These are phyloP conservation scores for Calycina herbarum DNA, from an alignment of 2,329 filamentous ascomycete genomes.

Conservation along the genomic window DNA sequence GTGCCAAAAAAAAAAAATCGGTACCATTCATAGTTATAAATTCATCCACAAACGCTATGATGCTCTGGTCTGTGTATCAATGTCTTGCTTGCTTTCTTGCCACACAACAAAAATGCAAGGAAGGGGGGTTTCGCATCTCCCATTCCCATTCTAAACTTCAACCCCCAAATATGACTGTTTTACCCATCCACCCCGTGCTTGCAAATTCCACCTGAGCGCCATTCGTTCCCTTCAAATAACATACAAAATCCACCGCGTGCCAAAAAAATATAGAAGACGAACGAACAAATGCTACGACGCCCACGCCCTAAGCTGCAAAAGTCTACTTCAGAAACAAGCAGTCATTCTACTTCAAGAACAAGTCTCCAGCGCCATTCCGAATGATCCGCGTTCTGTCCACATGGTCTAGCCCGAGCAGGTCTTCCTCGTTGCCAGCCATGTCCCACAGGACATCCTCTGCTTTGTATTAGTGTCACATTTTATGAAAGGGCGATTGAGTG, in stretches of 20 bases:
- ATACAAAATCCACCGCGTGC: conserved; percentile 20
- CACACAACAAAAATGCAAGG: conserved; percentile 6
- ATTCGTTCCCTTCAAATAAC: conserved; percentile 16
- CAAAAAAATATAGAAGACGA: conserved; percentile 11
- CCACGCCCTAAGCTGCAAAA: conserved; percentile 4
- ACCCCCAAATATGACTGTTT: conserved; percentile 19
- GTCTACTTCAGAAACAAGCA: conserved; percentile 53
- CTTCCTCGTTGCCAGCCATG: conserved; percentile 53
- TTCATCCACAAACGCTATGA: conserved; percentile 6
- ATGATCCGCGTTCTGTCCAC: conserved; percentile 58
- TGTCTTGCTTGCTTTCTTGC: background rate
- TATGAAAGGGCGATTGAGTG: background rate
- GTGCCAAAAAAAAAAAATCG: no score
- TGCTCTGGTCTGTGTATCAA: conserved; percentile 5
- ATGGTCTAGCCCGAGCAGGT: conserved; percentile 66
- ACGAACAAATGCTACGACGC: conserved; percentile 17
- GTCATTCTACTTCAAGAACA: conserved; percentile 52
- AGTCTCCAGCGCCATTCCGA: conserved; percentile 61
- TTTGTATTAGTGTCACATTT: conserved; percentile 20
- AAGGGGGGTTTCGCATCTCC: background rate
- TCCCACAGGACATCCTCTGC: conserved; percentile 61
- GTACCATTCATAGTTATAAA: no score
- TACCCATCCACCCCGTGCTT: conserved; percentile 12
- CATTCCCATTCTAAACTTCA: background rate
- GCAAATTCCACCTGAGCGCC: conserved; percentile 24